Conservation (phyloP, 2,329 filamentous ascomycete genomes). For the Alternaria sp. region DNA sequence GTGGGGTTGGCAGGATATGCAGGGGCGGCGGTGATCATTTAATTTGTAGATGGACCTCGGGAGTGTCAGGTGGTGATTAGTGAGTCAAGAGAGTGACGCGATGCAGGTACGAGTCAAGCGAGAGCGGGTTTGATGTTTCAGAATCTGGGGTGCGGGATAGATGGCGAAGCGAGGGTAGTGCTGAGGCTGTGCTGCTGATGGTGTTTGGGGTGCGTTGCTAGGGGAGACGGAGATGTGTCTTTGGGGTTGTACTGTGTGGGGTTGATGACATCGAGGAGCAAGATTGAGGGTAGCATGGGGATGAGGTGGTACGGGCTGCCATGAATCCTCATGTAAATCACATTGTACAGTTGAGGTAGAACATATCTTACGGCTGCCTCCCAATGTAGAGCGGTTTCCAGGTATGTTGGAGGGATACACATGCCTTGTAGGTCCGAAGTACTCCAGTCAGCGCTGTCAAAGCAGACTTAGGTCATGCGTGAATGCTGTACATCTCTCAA, state of each 20-base stretch:
- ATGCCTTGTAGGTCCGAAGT: too few relatives aligned
- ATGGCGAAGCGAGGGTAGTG: background rate
- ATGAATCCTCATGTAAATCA: too few relatives aligned
- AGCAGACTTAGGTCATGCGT: accelerated
- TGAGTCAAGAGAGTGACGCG: background rate
- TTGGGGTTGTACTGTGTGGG: background rate
- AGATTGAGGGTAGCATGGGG: background rate
- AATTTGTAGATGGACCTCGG: background rate
- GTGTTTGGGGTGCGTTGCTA: slow-evolving; percentile 1
- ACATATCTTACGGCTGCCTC: too few relatives aligned
- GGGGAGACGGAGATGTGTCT: background rate
- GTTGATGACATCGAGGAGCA: background rate
- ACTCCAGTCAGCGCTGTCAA: too few relatives aligned
- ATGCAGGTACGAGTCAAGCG: slow-evolving; percentile 4
- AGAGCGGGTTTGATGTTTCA: background rate
- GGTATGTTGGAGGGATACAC: too few relatives aligned
- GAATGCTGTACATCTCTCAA: too few relatives aligned
- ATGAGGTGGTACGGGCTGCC: too few relatives aligned
- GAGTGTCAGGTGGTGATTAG: background rate
- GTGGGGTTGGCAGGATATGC: background rate
- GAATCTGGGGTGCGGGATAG: background rate
- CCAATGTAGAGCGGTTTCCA: too few relatives aligned
- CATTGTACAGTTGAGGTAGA: too few relatives aligned
- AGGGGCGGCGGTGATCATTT: background rate
- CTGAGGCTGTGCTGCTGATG: background rate